A percentile compares a stretch with the other conserved stretches of the same genome.
Evolutionary conservation across 148 eudicot genomes (phyloP).

Genomic region (Cornus controversa): DNA sequence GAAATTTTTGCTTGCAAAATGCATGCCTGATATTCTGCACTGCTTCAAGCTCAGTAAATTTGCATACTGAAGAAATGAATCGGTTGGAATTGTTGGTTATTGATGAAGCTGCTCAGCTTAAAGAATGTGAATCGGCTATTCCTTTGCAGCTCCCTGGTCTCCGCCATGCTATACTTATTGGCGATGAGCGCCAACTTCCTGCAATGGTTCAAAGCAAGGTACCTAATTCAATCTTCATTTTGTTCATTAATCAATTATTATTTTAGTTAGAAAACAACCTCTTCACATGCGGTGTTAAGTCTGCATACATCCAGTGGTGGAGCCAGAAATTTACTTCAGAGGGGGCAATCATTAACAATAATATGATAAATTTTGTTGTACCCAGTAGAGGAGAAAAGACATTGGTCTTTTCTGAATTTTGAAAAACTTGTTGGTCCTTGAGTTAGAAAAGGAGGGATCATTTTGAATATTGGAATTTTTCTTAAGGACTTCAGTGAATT

Average conservation of each 20-base stretch:
- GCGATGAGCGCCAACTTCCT: constrained; percentile 69
- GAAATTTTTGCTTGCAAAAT: constrained; percentile 41
- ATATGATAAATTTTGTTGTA: no score
- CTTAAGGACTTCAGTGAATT: no score
- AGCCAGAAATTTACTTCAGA: no score
- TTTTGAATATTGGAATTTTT: no score
- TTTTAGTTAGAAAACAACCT: not conserved
- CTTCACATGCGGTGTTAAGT: not conserved
- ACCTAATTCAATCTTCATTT: not conserved
- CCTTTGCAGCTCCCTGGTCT: constrained; percentile 60
- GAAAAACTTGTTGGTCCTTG: no score
- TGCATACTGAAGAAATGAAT: constrained; percentile 29
- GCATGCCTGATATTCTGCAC: constrained; percentile 56
- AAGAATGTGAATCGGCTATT: constrained; percentile 69
- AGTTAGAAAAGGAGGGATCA: no score
- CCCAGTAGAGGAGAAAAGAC: no score
- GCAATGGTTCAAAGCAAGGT: constrained; percentile 77
- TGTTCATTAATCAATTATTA: not conserved
- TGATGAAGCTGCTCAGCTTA: constrained; percentile 82
- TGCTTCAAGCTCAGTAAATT: constrained; percentile 51
- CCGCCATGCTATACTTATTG: constrained; percentile 46
- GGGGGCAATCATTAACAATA: no score
- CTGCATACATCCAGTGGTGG: not conserved
- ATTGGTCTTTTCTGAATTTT: no score
- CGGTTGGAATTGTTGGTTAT: constrained; percentile 52